phyloP scores from a whole-genome alignment of 495 filamentous ascomycete genomes.

The Penicillium salamii region DNA sequence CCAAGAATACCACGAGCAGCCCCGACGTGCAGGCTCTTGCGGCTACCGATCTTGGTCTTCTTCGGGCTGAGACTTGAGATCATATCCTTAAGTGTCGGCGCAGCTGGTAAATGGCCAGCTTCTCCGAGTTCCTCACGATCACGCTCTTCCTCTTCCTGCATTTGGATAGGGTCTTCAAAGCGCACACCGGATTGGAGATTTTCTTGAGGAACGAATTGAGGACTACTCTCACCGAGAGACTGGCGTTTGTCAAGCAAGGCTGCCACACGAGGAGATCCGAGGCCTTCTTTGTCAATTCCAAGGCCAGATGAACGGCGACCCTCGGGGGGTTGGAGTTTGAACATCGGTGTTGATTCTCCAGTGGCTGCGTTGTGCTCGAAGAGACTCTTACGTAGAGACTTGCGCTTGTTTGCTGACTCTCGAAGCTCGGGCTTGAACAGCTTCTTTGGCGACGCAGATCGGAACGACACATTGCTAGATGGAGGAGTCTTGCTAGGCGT shows the following conservation, averaged over 20 bases:
- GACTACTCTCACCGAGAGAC: slow-evolving; percentile 66
- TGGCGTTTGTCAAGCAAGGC: slow-evolving; percentile 69
- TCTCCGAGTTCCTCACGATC: slow-evolving; percentile 62
- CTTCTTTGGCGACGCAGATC: slow-evolving; percentile 53
- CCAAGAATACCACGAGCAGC: slow-evolving; percentile 72
- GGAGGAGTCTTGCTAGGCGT: slow-evolving; percentile 54
- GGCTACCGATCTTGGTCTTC: slow-evolving; percentile 62
- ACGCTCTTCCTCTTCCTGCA: slow-evolving; percentile 66
- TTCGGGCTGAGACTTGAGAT: slow-evolving; percentile 76
- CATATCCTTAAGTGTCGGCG: slow-evolving; percentile 67
- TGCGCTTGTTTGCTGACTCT: slow-evolving; percentile 35
- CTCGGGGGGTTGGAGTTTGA: slow-evolving; percentile 63
- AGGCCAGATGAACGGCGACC: slow-evolving; percentile 65
- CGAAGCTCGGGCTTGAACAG: slow-evolving; percentile 50
- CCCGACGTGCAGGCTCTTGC: slow-evolving; percentile 75
- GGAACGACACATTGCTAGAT: slow-evolving; percentile 41
- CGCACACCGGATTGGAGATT: slow-evolving; percentile 48
- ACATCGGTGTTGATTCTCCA: slow-evolving; percentile 58
- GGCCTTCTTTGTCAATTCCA: slow-evolving; percentile 69
- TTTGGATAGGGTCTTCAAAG: slow-evolving; percentile 63
- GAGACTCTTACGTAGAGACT: slow-evolving; percentile 43
- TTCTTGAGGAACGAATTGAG: slow-evolving; percentile 56
- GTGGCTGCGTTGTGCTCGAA: slow-evolving; percentile 58
- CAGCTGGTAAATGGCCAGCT: slow-evolving; percentile 53
- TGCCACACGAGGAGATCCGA: slow-evolving; percentile 75